Evolutionary conservation across 768 basidiomycete genomes (phyloP).

Genomic region (Leccinum imitatum): DNA sequence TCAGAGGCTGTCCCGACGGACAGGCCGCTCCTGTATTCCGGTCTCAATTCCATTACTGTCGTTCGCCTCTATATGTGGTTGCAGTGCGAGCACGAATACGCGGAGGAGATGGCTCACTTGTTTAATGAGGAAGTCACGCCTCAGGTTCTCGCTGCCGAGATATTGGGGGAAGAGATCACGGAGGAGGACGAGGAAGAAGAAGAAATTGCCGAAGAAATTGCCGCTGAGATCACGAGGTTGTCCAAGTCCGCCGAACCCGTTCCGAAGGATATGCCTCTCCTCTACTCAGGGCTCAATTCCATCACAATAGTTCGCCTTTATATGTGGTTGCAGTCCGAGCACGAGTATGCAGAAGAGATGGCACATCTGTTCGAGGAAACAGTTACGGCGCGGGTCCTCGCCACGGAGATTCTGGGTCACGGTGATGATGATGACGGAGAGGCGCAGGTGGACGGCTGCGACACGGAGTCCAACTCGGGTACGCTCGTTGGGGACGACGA

Average conservation of each 20-base stretch:
- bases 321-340: slow-evolving; percentile 34
- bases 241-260: slow-evolving; percentile 30
- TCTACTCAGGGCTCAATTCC: slow-evolving; percentile 34
- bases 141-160: slow-evolving; percentile 30
- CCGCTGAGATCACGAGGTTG: slow-evolving; percentile 32
- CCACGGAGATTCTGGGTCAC: slow-evolving; percentile 27
- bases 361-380: slow-evolving; percentile 33
- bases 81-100: slow-evolving; percentile 33
- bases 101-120: slow-evolving; percentile 29
- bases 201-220: slow-evolving; percentile 30
- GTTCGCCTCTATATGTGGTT: slow-evolving; percentile 35
- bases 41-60: slow-evolving; percentile 33
- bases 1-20: slow-evolving; percentile 28
- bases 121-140: slow-evolving; percentile 34
- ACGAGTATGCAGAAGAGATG: slow-evolving; percentile 33
- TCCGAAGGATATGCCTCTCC: slow-evolving; percentile 34
- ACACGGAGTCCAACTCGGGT: slow-evolving; percentile 8
- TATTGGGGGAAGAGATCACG: slow-evolving; percentile 18
- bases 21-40: slow-evolving; percentile 33
- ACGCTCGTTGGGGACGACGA: slow-evolving; percentile 14
- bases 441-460: neutral
- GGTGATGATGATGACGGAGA: neutral
- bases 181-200: neutral
- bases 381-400: slow-evolving; percentile 30
- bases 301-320: slow-evolving; percentile 30